These are phyloP conservation scores for Penicillium sp. DNA, from an alignment of 2,329 filamentous ascomycete species.

Conservation along the genomic window DNA sequence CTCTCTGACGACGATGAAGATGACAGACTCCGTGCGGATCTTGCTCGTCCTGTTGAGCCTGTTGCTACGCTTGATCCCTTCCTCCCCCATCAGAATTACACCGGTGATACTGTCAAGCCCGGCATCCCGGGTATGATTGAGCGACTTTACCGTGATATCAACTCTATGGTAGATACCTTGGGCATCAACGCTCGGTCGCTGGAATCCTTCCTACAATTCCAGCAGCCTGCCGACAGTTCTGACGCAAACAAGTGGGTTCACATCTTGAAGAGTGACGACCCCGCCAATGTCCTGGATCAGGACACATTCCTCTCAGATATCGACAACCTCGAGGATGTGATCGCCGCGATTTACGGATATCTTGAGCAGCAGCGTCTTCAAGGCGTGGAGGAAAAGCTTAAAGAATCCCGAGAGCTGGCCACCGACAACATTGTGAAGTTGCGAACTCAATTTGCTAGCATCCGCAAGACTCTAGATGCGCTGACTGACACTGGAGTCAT, in stretches of 20 bases:
- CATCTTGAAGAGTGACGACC: slow-evolving; percentile 56
- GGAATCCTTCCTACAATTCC: slow-evolving; percentile 60
- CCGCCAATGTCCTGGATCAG: slow-evolving; percentile 71
- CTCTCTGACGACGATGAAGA: slow-evolving; percentile 56
- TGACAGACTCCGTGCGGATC: slow-evolving; percentile 53
- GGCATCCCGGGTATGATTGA: slow-evolving; percentile 58
- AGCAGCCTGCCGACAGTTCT: slow-evolving; percentile 53
- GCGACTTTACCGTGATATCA: slow-evolving; percentile 57
- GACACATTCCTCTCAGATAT: slow-evolving; percentile 80
- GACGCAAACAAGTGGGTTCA: slow-evolving; percentile 57
- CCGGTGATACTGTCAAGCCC: slow-evolving; percentile 51
- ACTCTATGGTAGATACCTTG: slow-evolving; percentile 89
- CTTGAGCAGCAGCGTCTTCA: slow-evolving; percentile 72
- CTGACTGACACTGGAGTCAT: slow-evolving; percentile 73
- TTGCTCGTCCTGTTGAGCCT: slow-evolving; percentile 51
- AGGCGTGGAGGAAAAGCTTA: slow-evolving; percentile 71
- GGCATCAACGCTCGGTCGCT: slow-evolving; percentile 80
- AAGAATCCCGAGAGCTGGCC: slow-evolving; percentile 68
- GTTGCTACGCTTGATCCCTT: slow-evolving; percentile 55
- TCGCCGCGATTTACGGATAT: slow-evolving; percentile 69
- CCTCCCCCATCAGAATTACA: slow-evolving; percentile 55
- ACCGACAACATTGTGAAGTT: slow-evolving; percentile 73
- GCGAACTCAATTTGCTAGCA: slow-evolving; percentile 75
- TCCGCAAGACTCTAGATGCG: slow-evolving; percentile 75
- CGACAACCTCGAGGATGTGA: slow-evolving; percentile 67